Conservation (phyloP, 1,284 basidiomycete genomes). For the Hemileia vastatrix region DNA sequence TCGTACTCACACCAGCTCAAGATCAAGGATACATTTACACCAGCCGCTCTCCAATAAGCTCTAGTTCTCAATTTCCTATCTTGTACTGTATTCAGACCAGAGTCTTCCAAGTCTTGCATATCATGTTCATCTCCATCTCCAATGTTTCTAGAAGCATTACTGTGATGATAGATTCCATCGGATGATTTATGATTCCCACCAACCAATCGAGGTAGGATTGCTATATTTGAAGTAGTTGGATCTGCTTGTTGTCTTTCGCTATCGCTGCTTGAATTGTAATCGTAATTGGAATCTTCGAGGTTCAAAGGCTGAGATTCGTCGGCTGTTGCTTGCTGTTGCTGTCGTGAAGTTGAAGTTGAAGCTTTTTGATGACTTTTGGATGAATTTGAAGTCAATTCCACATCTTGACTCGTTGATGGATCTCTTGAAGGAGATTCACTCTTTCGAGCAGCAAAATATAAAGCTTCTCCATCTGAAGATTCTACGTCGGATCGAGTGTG, state of each 20-base stretch:
- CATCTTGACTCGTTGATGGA: background rate
- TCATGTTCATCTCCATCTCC: background rate
- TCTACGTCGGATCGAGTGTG: no score
- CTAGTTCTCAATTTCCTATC: conserved; percentile 5
- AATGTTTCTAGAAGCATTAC: background rate
- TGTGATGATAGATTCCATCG: background rate
- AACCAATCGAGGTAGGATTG: background rate
- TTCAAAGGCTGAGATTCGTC: background rate
- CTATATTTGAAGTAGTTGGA: background rate
- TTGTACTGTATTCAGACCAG: background rate
- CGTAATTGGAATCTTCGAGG: background rate
- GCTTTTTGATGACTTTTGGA: background rate
- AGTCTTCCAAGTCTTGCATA: background rate
- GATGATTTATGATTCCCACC: background rate
- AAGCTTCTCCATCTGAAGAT: no score
- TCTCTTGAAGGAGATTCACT: background rate
- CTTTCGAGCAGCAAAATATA: no score
- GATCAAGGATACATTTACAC: conserved; percentile 72
- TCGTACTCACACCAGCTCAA: no score
- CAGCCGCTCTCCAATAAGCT: conserved; percentile 32
- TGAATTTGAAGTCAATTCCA: background rate
- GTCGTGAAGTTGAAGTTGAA: background rate
- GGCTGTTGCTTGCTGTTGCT: no score
- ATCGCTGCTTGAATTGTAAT: background rate
- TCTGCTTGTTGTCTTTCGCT: background rate